Evolutionary conservation across 1,139 yeast genomes (phyloP), one percentile per base, ranked within the genome.

Genomic region (Saccharomycopsis hybrid): DNA sequence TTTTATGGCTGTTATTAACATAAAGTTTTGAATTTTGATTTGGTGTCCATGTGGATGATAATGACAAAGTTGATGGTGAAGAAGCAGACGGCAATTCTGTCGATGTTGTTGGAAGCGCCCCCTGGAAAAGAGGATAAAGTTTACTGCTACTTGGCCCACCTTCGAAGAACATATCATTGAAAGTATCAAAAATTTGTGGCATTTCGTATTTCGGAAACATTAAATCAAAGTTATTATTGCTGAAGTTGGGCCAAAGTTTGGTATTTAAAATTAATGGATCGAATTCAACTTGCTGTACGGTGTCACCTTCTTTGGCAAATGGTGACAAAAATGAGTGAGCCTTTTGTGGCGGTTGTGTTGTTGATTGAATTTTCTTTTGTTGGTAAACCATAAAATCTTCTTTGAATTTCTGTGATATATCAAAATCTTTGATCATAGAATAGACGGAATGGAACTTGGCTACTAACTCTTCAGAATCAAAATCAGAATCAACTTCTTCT

Each of bases 241-340:
- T 36, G 24, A 49, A 49, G 13, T 47, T 52, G 24, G 55, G 55
- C 55, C 55, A 52, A 8, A n/a, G 25, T 24, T 38, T 35, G 11
- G 38, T 41, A 25, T 44, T 44, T 9, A 52, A 28, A 8, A 46
- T 32, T 13, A 52, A 13, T 2, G 50, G 50, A 9, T 9, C 25
- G 33, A 52, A 52, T 5, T 29, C 5, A n/a, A n/a, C n/a, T n/a
- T n/a, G n/a, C n/a, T n/a, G n/a, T n/a, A n/a, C n/a, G 33, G 33
- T 31, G 8, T 5, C 9, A 9, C 33, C 33, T 5, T 36, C 5
- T n/a, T 13, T 36, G n/a, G 39, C n/a, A 24, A 36, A 36, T n/a
- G n/a, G n/a, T n/a, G n/a, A n/a, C n/a, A n/a, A n/a, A n/a, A n/a
- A n/a, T n/a, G n/a, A n/a, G n/a, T n/a, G n/a, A n/a, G n/a, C n/a